phyloP scores from a whole-genome alignment of 768 basidiomycete species.

The Tephrocybe sp. region DNA sequence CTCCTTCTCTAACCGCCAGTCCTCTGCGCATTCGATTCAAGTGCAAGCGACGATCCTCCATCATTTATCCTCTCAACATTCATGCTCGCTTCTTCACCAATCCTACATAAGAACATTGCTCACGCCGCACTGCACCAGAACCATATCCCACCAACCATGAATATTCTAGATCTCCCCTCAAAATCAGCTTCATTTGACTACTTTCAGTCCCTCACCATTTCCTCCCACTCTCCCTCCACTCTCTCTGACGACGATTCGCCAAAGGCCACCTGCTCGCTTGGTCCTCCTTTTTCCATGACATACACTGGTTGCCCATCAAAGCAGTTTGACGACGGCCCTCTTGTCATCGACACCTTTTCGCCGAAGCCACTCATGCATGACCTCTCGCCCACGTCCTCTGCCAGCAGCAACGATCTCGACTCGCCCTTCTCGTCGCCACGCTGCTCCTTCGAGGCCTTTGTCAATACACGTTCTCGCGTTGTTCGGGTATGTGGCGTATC shows the following conservation, averaged over 20 bases:
- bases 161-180: conserved; percentile 21
- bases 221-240: conserved; percentile 9
- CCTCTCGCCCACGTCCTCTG: conserved; percentile 34
- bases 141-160: conserved; percentile 17
- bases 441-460: conserved; percentile 39
- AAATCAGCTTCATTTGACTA: conserved; percentile 7
- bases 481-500: conserved; percentile 43
- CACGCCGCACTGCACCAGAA: conserved; percentile 1
- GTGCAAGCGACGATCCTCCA: conserved; percentile 31
- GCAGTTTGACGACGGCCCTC: conserved; percentile 11
- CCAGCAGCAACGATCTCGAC: conserved; percentile 27
- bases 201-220: conserved; percentile 19
- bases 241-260: conserved; percentile 1
- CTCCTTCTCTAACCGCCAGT: conserved; percentile 12
- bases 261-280: conserved; percentile 9
- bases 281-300: conserved; percentile 15
- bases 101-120: conserved; percentile 22
- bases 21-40: conserved; percentile 12
- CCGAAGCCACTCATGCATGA: conserved; percentile 24
- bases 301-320: conserved; percentile 2
- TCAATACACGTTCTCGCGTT: conserved; percentile 52
- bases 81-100: conserved; percentile 18
- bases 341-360: conserved; percentile 25
- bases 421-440: conserved; percentile 22
- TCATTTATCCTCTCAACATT: conserved; percentile 17